Percentiles rank a stretch among this genome's conserved stretches.
These are phyloP conservation scores for Fusarium sp. DNA, from an alignment of 2,329 filamentous ascomycete genomes.

Conservation along the genomic window DNA sequence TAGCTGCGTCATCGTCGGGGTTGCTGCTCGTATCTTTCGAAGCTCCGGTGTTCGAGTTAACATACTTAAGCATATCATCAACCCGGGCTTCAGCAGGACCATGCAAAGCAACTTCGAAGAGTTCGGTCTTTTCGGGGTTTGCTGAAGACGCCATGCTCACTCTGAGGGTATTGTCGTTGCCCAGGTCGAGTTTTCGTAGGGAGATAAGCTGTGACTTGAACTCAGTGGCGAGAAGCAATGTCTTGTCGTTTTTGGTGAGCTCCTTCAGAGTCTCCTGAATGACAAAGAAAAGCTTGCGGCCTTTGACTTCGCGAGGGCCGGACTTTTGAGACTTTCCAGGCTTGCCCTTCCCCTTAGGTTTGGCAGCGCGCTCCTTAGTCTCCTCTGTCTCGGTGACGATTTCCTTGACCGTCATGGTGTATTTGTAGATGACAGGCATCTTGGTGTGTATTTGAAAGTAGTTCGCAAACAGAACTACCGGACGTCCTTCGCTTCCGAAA, in stretches of 20 bases:
- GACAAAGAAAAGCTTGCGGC: conserved; percentile 59
- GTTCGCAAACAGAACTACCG: conserved; percentile 65
- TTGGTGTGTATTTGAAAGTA: conserved; percentile 62
- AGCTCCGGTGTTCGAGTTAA: conserved; percentile 58
- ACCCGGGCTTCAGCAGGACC: conserved; percentile 56
- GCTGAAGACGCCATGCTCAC: conserved; percentile 53
- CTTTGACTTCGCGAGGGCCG: conserved; percentile 53
- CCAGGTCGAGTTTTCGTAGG: conserved; percentile 53
- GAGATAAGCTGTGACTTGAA: conserved; percentile 64
- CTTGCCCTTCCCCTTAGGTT: conserved; percentile 31
- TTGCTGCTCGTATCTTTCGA: conserved; percentile 45
- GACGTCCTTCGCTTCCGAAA: conserved; percentile 60
- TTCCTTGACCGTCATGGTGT: conserved; percentile 57
- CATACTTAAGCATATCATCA: conserved; percentile 58
- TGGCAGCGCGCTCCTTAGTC: conserved; percentile 7
- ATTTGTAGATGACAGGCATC: conserved; percentile 57
- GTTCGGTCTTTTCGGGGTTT: conserved; percentile 49
- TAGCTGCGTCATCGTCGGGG: conserved; percentile 18
- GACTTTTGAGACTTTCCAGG: conserved; percentile 15
- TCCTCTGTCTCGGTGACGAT: conserved; percentile 27
- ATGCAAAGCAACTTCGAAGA: conserved; percentile 58
- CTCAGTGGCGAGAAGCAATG: conserved; percentile 59
- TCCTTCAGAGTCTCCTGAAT: conserved; percentile 55
- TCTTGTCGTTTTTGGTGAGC: conserved; percentile 51
- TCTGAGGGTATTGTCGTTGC: conserved; percentile 49